Base-by-base conservation (phyloP, 495 filamentous ascomycete species). In the Friedmanniomyces simplex region DNA sequence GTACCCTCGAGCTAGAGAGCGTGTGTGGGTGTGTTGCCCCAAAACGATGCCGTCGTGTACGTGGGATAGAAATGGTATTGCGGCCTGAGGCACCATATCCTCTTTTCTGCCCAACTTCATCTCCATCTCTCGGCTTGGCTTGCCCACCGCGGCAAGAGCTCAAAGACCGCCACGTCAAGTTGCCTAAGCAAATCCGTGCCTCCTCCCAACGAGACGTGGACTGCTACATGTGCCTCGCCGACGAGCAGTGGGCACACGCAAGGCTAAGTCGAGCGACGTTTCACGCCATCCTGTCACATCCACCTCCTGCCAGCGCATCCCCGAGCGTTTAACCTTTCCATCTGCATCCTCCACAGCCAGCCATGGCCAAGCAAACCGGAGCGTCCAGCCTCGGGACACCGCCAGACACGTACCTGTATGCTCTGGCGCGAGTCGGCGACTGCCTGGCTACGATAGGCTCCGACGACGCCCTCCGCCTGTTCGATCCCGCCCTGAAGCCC, bases 401-500 rank as follows among this genome's bases (percentile, higher is more conserved):
- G 2, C 25, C 57, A 12, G 61, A 64, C 50, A 64, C 61, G 10
- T 64, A 64, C 25, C 53, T 60, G 6, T 64, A 57, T 45, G 18
- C 34, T 1, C 43, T 64, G 7, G 61, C 61, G 1, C 52, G 24
- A 11, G 22, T 12, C 28, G 59, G 53, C 1, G 57, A 60, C 50
- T 57, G 50, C n/a, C 49, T 69, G 7, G 68, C 69, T 14, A 57
- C 65, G 12, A 67, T 73, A 42, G 67, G 63, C 24, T 73, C 71
- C 1, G 70, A 73, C 58, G 77, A 85, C 1, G 36, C 53, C 16
- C 56, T 63, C 7, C 56, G 56, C 11, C 47, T 58, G 11, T 58
- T 58, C 56, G 56, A 58, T 30, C 20, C 47, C 1, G 28, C 56
- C 1, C 54, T 68, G 32, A 52, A 53, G 6, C 37, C 61, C 1